phyloP scores from a whole-genome alignment of 2,329 filamentous ascomycete species.

The Verticillium isaacii region DNA sequence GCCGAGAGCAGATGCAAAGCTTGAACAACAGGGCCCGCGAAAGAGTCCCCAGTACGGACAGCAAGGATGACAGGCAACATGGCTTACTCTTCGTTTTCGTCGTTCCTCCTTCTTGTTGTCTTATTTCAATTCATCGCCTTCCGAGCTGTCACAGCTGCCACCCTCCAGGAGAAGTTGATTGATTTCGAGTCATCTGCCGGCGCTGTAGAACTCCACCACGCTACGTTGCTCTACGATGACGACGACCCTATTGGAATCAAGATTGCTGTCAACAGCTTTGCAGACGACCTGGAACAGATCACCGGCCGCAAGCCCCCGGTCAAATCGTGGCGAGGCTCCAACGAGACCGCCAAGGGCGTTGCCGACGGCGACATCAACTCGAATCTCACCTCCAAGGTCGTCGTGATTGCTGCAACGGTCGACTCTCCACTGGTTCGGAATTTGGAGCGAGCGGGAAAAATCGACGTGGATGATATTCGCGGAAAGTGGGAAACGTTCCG shows the following conservation, averaged over 20 bases:
- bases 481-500: conserved; percentile 54
- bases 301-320: conserved; percentile 5
- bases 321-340: neutral
- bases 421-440: conserved; percentile 15
- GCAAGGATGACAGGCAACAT: too few relatives aligned
- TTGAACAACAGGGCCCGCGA: too few relatives aligned
- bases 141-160: neutral
- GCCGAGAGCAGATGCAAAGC: too few relatives aligned
- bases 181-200: neutral
- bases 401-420: conserved; percentile 6
- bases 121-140: neutral
- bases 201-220: conserved; percentile 4
- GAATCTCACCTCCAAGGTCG: neutral
- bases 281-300: conserved; percentile 5
- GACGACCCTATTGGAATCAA: conserved; percentile 4
- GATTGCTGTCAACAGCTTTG: conserved; percentile 4
- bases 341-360: neutral
- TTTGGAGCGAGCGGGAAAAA: conserved; percentile 11
- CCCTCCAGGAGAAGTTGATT: conserved; percentile 1
- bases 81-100: neutral
- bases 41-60: too few relatives aligned
- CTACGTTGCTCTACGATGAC: neutral
- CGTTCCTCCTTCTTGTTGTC: neutral
- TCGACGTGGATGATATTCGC: conserved; percentile 15
- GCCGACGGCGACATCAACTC: conserved; percentile 1